Evolutionary conservation across 106 monocot genomes (phyloP), one percentile per base, ranked within the genome.

Genomic region (Vanilla planifolia): DNA sequence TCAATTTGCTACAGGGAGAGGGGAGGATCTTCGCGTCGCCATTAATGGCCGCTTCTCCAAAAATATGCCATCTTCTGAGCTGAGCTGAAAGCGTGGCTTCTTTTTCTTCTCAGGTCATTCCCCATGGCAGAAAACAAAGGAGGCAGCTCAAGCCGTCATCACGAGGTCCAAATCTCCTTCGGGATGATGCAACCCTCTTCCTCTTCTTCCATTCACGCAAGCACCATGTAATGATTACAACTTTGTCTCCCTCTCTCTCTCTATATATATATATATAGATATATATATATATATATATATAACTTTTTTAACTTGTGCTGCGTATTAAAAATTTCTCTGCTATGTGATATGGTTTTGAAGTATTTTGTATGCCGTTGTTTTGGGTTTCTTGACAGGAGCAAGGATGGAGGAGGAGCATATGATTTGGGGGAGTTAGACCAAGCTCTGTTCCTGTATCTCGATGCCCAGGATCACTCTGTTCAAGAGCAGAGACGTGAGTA

Each of bases 351-450:
- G n/a, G n/a, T n/a, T n/a, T n/a, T n/a, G n/a, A n/a, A n/a, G n/a
- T n/a, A n/a, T n/a, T n/a, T n/a, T n/a, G n/a, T n/a, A n/a, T n/a
- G n/a, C n/a, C n/a, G n/a, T n/a, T n/a, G n/a, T n/a, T n/a, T n/a
- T n/a, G n/a, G n/a, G n/a, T n/a, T n/a, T n/a, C n/a, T n/a, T 34
- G 57, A 51, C 62, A 80, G 77, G 61, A 75, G 62, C 10, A 81
- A 81, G 46, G 72, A 86, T 9, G 27, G 48, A 36, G 45, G 57
- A 57, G 57, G 34, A 35, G 72, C 73, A 7, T 85, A 90, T 58
- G 90, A 90, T 51, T 43, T 85, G 56, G 90, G 84, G 23, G 98
- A 98, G 59, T 64, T 98, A 61, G 98, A 98, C 63, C 84, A 98
- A 71, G 98, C 91, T 50, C 62, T 98, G 19, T 79, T 77, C 61